These are phyloP conservation scores for Barnettozyma wickerhamii DNA, from an alignment of 805 yeast genomes.

Conservation along the genomic window DNA sequence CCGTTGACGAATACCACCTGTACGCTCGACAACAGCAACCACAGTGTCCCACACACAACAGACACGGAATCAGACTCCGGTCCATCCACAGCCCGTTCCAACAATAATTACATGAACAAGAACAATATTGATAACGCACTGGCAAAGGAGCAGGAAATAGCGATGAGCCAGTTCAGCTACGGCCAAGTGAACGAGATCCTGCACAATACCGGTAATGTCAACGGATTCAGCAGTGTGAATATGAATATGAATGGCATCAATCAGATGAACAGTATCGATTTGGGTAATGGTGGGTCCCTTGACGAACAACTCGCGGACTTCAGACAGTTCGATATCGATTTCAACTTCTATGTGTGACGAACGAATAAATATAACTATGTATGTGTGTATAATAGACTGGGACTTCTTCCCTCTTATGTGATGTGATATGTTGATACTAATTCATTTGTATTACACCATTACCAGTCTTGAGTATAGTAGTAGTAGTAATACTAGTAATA, in stretches of 20 bases:
- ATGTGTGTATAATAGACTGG: too few relatives aligned
- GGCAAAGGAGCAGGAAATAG: background rate
- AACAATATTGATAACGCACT: background rate
- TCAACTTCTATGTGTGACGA: background rate
- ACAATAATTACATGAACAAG: background rate
- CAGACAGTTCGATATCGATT: background rate
- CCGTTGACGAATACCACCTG: background rate
- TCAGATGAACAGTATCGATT: background rate
- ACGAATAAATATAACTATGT: too few relatives aligned
- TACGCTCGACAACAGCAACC: too few relatives aligned
- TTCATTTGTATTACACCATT: too few relatives aligned
- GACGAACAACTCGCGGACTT: background rate
- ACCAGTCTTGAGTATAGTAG: too few relatives aligned
- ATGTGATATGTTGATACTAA: too few relatives aligned
- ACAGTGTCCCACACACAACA: too few relatives aligned
- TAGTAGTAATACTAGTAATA: too few relatives aligned
- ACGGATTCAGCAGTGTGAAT: background rate
- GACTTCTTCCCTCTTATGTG: too few relatives aligned
- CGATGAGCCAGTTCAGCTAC: background rate
- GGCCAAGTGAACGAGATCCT: too few relatives aligned
- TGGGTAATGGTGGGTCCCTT: background rate
- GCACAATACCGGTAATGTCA: background rate
- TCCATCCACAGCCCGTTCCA: background rate
- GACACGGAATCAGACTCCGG: background rate
- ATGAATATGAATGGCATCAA: background rate